Evolutionary conservation across 2,329 filamentous ascomycete genomes (phyloP), one percentile per base, ranked within the genome.

Genomic region (Periglandula ipomoeae): DNA sequence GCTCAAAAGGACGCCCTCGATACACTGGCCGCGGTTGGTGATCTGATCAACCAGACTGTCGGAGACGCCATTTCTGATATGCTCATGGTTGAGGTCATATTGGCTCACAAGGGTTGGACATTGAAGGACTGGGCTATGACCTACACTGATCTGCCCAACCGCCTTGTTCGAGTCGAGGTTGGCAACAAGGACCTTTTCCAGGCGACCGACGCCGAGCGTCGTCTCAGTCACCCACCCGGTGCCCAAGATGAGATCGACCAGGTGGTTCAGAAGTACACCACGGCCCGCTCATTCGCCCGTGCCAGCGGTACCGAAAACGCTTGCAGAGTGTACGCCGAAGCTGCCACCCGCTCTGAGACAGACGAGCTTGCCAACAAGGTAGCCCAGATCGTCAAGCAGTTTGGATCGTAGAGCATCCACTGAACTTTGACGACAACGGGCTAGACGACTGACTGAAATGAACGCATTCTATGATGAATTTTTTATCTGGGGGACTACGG

Each of bases 21-120:
- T 48, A 89, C 84, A 8, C 82, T 98, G 1, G 77, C 80, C 47
- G 90, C 89, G 10, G 78, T 95, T 47, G 85, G 85, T 45, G 87
- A 96, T 58, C 78, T 98, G 54, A 95, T 98, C 74, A 98, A 98
- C 75, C 93, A 98, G 73, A 93, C 93, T 1, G 91, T 97, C 42
- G 93, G 93, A 47, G 93, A 98, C 64, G 93, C 93, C 42, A 79
- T 98, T 50, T 95, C 89, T 1, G 93, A 98, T 69, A 87, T 96
- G 78, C 80, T 98, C 41, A 82, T 98, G 61, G 90, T 97, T 35
- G 93, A 98, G 69, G 87, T 91, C 30, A 93, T 97, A 56, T 83
- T 98, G 37, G 90, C 93, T 6, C 89, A 97, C 78, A 97, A 96
- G 73, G 78, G 76, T 56, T 98, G 90, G 90, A 82, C 80, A 23